Evolutionary conservation across 176 grass and related monocot genomes (phyloP).

Genomic region (Oryza meridionalis): DNA sequence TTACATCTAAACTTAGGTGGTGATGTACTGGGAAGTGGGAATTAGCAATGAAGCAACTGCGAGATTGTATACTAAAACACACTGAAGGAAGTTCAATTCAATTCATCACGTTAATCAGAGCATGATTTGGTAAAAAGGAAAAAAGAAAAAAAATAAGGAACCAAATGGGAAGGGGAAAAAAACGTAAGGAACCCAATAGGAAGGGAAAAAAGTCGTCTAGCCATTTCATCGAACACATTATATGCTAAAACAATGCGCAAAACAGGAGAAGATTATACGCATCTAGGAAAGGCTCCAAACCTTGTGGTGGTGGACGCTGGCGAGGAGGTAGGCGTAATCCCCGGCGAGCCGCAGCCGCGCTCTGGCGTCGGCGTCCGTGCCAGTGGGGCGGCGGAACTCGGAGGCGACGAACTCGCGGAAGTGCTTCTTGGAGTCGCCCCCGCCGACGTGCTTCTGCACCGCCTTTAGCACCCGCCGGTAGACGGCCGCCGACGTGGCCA

Average conservation of each 20-base stretch:
- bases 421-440: conserved; percentile 46
- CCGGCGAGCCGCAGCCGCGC: conserved; percentile 55
- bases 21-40: too few relatives aligned
- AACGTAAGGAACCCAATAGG: too few relatives aligned
- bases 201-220: too few relatives aligned
- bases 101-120: too few relatives aligned
- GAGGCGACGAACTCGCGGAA: conserved; percentile 61
- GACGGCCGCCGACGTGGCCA: conserved; percentile 18
- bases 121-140: background rate
- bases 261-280: background rate
- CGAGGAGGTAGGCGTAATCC: conserved; percentile 65
- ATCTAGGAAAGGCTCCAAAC: conserved; percentile 18
- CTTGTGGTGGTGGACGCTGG: conserved; percentile 73
- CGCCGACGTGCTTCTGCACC: conserved; percentile 60
- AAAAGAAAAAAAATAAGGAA: too few relatives aligned
- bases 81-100: too few relatives aligned
- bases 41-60: too few relatives aligned
- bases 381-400: conserved; percentile 54
- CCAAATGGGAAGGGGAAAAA: too few relatives aligned
- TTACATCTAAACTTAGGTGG: background rate
- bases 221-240: conserved; percentile 34
- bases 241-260: background rate
- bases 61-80: too few relatives aligned
- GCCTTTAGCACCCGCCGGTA: conserved; percentile 67
- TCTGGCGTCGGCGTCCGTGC: conserved; percentile 41